These are phyloP conservation scores for Thelephora aurantiotincta DNA, from an alignment of 768 basidiomycete genomes.

Conservation along the genomic window DNA sequence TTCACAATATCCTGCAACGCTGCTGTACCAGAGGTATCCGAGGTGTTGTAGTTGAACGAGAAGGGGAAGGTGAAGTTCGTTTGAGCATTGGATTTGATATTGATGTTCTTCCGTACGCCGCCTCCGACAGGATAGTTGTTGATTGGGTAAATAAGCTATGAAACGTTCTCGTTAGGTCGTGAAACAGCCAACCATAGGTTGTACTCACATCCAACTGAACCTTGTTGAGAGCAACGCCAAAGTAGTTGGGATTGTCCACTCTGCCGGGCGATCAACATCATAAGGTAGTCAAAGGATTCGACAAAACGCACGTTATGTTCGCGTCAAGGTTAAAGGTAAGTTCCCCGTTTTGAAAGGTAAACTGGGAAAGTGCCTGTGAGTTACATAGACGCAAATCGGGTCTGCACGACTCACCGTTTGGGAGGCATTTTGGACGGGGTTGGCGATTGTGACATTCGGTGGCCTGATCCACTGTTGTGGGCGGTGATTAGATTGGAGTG, in stretches of 20 bases:
- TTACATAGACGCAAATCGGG: constrained; percentile 7
- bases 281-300: constrained; percentile 2
- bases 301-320: constrained; percentile 43
- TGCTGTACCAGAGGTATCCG: constrained; percentile 31
- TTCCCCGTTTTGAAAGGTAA: constrained; percentile 21
- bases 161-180: not conserved
- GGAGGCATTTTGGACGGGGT: constrained; percentile 23
- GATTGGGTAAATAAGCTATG: constrained; percentile 63
- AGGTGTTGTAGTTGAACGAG: constrained; percentile 41
- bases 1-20: constrained; percentile 48
- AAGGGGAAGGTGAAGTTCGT: constrained; percentile 73
- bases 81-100: constrained; percentile 30
- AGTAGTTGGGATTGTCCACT: constrained; percentile 74
- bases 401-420: constrained; percentile 30
- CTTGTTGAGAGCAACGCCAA: constrained; percentile 48
- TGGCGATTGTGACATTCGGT: constrained; percentile 48
- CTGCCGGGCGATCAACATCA: constrained; percentile 22
- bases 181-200: not conserved
- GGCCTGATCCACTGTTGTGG: constrained; percentile 57
- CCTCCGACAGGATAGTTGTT: constrained; percentile 54
- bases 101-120: constrained; percentile 33
- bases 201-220: constrained; percentile 43
- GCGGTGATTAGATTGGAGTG: not conserved
- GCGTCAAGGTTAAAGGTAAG: constrained; percentile 46
- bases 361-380: constrained; percentile 10